Conservation (phyloP, 208 protist genomes). For the Naegleria fowleri region DNA sequence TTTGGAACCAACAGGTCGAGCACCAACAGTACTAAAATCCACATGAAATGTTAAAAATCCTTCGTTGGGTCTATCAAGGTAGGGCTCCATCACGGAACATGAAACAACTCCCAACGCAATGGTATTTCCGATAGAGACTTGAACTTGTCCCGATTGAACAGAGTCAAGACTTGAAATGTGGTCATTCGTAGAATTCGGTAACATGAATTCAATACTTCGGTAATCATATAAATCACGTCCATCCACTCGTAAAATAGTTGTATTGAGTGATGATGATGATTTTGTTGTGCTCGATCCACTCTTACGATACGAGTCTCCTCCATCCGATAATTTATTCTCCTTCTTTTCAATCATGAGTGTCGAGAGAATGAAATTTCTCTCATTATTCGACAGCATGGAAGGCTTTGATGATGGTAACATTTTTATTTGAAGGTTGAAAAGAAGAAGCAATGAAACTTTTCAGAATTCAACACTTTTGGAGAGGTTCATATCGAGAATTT, state of each 20-base stretch:
- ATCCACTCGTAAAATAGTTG: background rate
- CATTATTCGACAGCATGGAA: background rate
- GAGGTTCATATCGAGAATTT: too few species aligned
- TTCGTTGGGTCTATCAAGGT: conserved; percentile 80
- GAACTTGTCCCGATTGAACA: conserved; percentile 40
- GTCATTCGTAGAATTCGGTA: background rate
- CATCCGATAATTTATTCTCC: background rate
- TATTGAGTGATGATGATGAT: background rate
- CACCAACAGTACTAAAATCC: conserved; percentile 68
- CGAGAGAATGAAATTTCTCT: background rate
- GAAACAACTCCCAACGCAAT: conserved; percentile 64
- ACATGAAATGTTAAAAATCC: conserved; percentile 83
- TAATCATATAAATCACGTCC: conserved; percentile 6
- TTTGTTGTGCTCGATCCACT: background rate
- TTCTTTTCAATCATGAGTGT: background rate
- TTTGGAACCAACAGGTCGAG: conserved; percentile 15
- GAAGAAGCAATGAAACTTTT: too few species aligned
- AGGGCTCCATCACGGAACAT: conserved; percentile 84
- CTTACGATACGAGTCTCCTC: too few species aligned
- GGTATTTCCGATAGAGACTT: conserved; percentile 77
- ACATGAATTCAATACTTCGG: background rate
- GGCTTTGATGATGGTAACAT: background rate
- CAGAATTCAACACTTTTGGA: too few species aligned
- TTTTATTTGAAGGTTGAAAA: background rate
- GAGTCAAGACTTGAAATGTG: background rate